Evolutionary conservation across 1,284 basidiomycete species (phyloP), one percentile per base, ranked within the genome.

Genomic region (Leccinum olivaceoglutinosum): DNA sequence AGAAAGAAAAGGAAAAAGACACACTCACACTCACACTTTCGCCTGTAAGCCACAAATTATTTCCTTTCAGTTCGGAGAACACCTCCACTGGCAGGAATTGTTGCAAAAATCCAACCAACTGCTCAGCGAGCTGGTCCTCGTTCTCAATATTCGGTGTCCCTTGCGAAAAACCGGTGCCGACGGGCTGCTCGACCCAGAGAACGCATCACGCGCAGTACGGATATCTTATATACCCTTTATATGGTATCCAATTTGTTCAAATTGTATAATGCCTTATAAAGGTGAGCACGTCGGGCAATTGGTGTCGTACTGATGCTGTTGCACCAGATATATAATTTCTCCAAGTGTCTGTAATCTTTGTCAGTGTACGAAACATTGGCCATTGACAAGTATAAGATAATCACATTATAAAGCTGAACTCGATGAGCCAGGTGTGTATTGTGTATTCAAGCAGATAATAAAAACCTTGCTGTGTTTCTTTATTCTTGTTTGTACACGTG

Each of bases 121-220:
- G 77, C 18, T 68, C 77, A 0, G 83, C 85, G 5, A 91, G 79
- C 51, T 88, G 85, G 41, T 86, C 80, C 69, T 91, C 88, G 61
- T 90, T 79, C 82, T 90, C 66, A 36, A 87, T 87, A 64, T 87
- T 84, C 1, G 89, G 88, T 8, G 69, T 80, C 5, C 93, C 93
- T 67, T 87, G 85, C 1, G 88, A 88, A 72, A 88, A 94, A 2
- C 93, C 93, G 0, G 90, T 92, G 7, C 90, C 89, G 32, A 93
- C 85, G 0, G 93, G 93, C 68, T 94, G 93, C 69, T 95, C 92
- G 6, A 94, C 82, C 81, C 83, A 94, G 14, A 93, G 76, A n/a
- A 93, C 77, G 64, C 32, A 32, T 32, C 32, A 32, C 32, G 32
- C 32, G 32, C 32, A 32, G 32, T 32, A 8, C 32, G 32, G 32